phyloP scores from a whole-genome alignment of 108 stramenopile species.

The Nitzschia palea region DNA sequence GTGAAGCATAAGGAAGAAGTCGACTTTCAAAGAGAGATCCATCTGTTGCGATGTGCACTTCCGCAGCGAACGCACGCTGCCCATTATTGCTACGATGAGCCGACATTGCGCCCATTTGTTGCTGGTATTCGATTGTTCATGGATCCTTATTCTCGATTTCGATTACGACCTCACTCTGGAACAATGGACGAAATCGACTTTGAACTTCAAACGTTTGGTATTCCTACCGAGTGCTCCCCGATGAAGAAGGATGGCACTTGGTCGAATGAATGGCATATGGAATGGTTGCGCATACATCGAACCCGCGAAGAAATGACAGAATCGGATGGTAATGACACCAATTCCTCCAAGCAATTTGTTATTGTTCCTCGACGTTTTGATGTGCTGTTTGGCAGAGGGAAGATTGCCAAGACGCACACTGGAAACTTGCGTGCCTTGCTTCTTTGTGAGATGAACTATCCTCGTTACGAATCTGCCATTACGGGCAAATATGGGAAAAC shows the following conservation, averaged over 20 bases:
- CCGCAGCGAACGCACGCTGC: constrained; percentile 9
- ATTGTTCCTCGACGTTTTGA: constrained; percentile 17
- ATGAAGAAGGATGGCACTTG: constrained; percentile 12
- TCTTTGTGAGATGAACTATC: constrained; percentile 8
- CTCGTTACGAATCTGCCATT: background rate
- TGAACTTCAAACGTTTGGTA: constrained; percentile 33
- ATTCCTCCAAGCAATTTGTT: background rate
- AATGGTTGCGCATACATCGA: constrained; percentile 3
- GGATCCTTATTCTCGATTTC: background rate
- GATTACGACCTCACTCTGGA: constrained; percentile 22
- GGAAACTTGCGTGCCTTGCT: constrained; percentile 5
- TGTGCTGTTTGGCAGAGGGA: background rate
- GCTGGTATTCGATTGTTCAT: background rate
- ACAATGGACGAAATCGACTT: constrained; percentile 9
- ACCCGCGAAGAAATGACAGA: background rate
- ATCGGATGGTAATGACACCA: background rate
- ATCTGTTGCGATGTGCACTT: background rate
- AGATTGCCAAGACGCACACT: background rate
- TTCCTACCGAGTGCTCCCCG: background rate
- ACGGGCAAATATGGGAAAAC: constrained; percentile 7
- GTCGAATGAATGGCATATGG: background rate
- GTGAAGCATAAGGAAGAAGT: background rate
- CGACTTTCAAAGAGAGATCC: background rate
- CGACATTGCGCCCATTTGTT: constrained; percentile 1
- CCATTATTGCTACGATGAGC: constrained; percentile 29